These are phyloP conservation scores for Alternaria alternata DNA, from an alignment of 2,329 filamentous ascomycete species.

Conservation along the genomic window DNA sequence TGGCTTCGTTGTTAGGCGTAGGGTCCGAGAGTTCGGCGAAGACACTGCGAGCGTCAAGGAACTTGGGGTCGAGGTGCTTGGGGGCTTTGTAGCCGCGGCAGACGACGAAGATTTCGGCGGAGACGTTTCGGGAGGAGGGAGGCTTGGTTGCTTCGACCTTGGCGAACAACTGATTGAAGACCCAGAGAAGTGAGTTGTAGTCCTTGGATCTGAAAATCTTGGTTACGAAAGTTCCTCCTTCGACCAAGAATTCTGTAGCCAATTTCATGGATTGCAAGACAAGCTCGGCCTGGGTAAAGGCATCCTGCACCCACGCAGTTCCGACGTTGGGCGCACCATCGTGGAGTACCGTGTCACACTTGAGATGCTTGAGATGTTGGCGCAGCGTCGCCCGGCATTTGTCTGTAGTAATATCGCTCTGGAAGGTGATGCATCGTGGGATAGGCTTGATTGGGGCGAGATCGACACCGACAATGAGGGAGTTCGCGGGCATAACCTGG, in stretches of 20 bases:
- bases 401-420: conserved; percentile 97
- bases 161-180: conserved; percentile 94
- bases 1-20: conserved; percentile 93
- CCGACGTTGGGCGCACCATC: conserved; percentile 98
- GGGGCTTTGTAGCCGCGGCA: conserved; percentile 95
- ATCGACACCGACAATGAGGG: conserved; percentile 94
- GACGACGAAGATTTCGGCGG: conserved; percentile 98
- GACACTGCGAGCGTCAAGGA: conserved; percentile 86
- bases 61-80: conserved; percentile 89
- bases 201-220: conserved; percentile 98
- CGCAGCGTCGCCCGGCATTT: conserved; percentile 92
- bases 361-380: conserved; percentile 92
- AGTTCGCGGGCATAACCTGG: conserved; percentile 82
- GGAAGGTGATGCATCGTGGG: conserved; percentile 91
- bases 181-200: conserved; percentile 95
- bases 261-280: conserved; percentile 90
- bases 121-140: conserved; percentile 93
- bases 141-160: conserved; percentile 98
- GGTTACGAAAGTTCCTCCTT: conserved; percentile 87
- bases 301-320: conserved; percentile 97
- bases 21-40: conserved; percentile 90
- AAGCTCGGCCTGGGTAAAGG: conserved; percentile 95
- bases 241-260: conserved; percentile 86
- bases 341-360: conserved; percentile 93
- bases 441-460: conserved; percentile 95